Conservation (phyloP, 805 yeast species). For the Starmerella scarabaei region DNA sequence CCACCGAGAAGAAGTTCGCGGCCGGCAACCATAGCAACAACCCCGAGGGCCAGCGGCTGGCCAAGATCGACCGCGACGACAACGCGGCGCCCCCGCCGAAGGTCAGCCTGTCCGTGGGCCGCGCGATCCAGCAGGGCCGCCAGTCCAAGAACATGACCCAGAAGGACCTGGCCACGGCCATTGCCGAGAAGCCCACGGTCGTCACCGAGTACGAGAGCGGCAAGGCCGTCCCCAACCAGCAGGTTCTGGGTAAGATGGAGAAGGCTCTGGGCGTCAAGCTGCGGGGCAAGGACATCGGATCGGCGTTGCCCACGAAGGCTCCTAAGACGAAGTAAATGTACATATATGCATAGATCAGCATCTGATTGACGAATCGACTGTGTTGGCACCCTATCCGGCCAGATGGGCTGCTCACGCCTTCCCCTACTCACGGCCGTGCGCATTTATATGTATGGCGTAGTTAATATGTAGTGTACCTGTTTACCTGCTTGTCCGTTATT, state of each 20-base stretch:
- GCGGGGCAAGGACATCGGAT: slow-evolving; percentile 91
- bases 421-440: too few relatives aligned
- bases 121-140: slow-evolving; percentile 73
- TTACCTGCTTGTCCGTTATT: too few relatives aligned
- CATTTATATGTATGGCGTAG: too few relatives aligned
- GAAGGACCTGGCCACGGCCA: slow-evolving; percentile 89
- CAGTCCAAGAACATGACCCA: slow-evolving; percentile 81
- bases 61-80: slow-evolving; percentile 85
- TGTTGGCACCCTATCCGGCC: too few relatives aligned
- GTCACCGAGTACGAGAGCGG: slow-evolving; percentile 96
- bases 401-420: too few relatives aligned
- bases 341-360: neutral
- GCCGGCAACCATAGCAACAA: slow-evolving; percentile 45
- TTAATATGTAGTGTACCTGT: too few relatives aligned
- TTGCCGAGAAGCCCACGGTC: slow-evolving; percentile 91
- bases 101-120: slow-evolving; percentile 72
- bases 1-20: slow-evolving; percentile 88
- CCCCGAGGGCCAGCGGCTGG: slow-evolving; percentile 87
- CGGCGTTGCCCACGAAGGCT: slow-evolving; percentile 46
- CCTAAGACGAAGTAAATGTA: slow-evolving; percentile 33
- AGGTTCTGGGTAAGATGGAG: slow-evolving; percentile 80
- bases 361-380: too few relatives aligned
- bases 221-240: slow-evolving; percentile 93
- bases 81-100: slow-evolving; percentile 90
- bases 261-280: slow-evolving; percentile 87